Conservation (phyloP, 2,329 filamentous ascomycete species). For the Aspergillus awamori region DNA sequence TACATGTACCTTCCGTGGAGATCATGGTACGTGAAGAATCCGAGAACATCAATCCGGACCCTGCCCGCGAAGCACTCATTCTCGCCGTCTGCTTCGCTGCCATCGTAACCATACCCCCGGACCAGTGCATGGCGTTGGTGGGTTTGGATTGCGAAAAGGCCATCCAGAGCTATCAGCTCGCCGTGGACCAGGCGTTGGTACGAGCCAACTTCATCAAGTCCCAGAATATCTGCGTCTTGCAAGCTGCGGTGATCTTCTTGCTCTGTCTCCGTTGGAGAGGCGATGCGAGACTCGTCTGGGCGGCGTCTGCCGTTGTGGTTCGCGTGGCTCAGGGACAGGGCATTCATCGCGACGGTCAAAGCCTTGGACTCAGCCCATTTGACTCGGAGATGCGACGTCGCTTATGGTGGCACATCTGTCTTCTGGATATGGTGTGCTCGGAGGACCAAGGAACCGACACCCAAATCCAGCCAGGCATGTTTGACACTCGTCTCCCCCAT, state of each 20-base stretch:
- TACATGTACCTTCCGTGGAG: constrained; percentile 17
- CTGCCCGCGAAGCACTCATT: constrained; percentile 13
- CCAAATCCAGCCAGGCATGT: constrained; percentile 27
- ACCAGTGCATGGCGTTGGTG: constrained; percentile 15
- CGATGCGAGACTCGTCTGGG: constrained; percentile 14
- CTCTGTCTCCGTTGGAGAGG: constrained; percentile 17
- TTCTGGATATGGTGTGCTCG: constrained; percentile 32
- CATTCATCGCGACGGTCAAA: constrained; percentile 15
- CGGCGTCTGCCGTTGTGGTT: constrained; percentile 8
- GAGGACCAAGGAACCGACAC: constrained; percentile 32
- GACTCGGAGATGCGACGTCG: constrained; percentile 32
- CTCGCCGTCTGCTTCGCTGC: constrained; percentile 22
- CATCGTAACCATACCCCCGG: constrained; percentile 17
- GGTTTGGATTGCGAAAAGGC: constrained; percentile 5
- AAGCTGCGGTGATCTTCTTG: constrained; percentile 24
- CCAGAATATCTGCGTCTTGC: constrained; percentile 17
- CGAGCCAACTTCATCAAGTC: constrained; percentile 20
- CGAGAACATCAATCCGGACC: not conserved
- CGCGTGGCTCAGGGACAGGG: constrained; percentile 15
- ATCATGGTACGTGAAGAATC: constrained; percentile 8
- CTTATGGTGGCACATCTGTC: constrained; percentile 35
- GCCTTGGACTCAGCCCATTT: constrained; percentile 15
- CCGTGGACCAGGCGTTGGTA: constrained; percentile 16
- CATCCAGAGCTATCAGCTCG: constrained; percentile 7
- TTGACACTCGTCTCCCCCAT: constrained; percentile 26